A percentile compares a stretch with the other conserved stretches of the same genome.
Conservation (phyloP, 2,329 filamentous ascomycete genomes). For the Xylaria sp. region DNA sequence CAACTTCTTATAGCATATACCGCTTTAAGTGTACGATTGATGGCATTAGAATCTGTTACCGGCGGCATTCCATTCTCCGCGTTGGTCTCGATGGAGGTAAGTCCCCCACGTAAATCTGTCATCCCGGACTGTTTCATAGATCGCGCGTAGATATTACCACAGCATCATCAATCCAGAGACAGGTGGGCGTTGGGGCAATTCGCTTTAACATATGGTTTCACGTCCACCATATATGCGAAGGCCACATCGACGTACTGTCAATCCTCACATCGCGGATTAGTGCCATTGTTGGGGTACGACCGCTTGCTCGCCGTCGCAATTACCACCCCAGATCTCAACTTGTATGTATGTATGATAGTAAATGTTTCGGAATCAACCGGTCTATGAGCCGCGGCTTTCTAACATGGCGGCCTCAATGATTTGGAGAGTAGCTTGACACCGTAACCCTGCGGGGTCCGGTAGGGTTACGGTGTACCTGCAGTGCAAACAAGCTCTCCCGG, state of each 20-base stretch:
- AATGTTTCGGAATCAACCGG: conserved; percentile 53
- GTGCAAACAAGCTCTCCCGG: conserved; percentile 72
- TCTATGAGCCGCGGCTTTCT: conserved; percentile 73
- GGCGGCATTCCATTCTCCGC: conserved; percentile 4
- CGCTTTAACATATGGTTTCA: conserved; percentile 49
- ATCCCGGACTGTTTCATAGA: background rate
- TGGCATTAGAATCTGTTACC: background rate
- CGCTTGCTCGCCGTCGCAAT: background rate
- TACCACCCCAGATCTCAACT: background rate
- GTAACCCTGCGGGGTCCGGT: conserved; percentile 68
- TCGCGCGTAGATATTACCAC: background rate
- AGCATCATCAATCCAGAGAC: background rate
- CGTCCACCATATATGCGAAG: conserved; percentile 5
- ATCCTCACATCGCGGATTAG: background rate
- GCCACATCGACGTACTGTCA: conserved; percentile 26
- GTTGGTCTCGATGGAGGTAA: conserved; percentile 1
- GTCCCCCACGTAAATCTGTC: background rate
- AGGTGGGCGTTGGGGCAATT: conserved; percentile 67
- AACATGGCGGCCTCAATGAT: conserved; percentile 75
- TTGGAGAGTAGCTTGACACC: conserved; percentile 75
- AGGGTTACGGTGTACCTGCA: conserved; percentile 77
- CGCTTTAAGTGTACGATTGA: background rate
- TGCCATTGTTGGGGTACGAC: background rate
- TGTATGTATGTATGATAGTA: background rate
- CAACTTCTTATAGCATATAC: background rate